These are phyloP conservation scores for Strigomonas culicis DNA, from an alignment of 208 protist species.

Conservation along the genomic window DNA sequence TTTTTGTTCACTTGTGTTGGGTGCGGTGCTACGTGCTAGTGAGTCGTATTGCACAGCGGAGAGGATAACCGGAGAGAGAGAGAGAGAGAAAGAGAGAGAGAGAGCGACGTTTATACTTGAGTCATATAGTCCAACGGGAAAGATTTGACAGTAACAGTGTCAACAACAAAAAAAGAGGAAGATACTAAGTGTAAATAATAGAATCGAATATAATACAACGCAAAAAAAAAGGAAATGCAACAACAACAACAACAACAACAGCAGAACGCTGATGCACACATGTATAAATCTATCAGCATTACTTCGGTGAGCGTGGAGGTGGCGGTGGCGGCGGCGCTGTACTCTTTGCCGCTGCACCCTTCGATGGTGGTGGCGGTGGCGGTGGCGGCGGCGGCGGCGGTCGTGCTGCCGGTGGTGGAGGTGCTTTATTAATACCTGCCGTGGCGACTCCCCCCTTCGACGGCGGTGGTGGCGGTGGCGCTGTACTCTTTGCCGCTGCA, in stretches of 20 bases:
- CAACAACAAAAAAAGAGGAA: neutral
- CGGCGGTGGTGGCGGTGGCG: conserved; percentile 18
- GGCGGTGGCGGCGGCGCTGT: neutral
- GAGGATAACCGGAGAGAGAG: neutral
- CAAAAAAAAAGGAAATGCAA: neutral
- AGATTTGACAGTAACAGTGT: neutral
- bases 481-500: conserved; percentile 4
- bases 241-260: conserved; percentile 1
- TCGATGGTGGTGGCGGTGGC: conserved; percentile 1
- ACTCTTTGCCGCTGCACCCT: neutral
- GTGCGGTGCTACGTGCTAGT: neutral
- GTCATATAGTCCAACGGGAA: neutral
- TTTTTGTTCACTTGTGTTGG: neutral
- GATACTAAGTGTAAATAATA: neutral
- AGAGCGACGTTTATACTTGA: neutral
- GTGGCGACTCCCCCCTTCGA: conserved; percentile 6
- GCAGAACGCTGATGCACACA: neutral
- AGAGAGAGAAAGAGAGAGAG: neutral
- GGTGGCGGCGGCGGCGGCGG: conserved; percentile 19
- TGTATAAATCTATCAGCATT: too few relatives aligned
- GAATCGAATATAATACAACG: neutral
- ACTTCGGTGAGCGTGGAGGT: too few relatives aligned
- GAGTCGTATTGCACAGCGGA: neutral
- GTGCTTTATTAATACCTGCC: neutral
- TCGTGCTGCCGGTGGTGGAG: conserved; percentile 6